These are phyloP conservation scores for Globisporangium nodosum DNA, from an alignment of 352 stramenopile species.

Conservation along the genomic window DNA sequence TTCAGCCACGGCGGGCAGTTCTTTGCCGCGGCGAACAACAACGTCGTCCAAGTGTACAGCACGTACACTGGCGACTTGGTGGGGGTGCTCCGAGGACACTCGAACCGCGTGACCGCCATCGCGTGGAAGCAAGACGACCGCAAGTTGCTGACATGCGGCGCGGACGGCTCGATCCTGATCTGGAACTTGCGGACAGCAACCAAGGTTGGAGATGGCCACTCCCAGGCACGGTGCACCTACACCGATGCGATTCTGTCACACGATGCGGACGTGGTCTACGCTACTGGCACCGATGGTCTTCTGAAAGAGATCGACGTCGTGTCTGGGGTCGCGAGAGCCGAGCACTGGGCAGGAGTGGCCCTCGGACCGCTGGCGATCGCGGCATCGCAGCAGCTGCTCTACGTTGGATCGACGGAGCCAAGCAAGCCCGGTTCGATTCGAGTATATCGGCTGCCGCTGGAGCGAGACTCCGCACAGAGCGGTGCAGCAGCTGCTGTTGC, in stretches of 20 bases:
- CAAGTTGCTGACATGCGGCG: slow-evolving; percentile 66
- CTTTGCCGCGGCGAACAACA: slow-evolving; percentile 87
- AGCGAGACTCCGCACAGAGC: slow-evolving; percentile 32
- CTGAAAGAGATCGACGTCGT: slow-evolving; percentile 88
- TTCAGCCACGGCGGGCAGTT: slow-evolving; percentile 91
- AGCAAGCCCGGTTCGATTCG: slow-evolving; percentile 60
- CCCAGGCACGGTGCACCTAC: slow-evolving; percentile 72
- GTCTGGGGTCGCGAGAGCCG: slow-evolving; percentile 42
- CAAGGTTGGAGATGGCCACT: slow-evolving; percentile 77
- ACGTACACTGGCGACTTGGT: slow-evolving; percentile 78
- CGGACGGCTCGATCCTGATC: slow-evolving; percentile 68
- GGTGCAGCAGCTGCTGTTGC: background rate
- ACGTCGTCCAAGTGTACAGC: slow-evolving; percentile 83
- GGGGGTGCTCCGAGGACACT: slow-evolving; percentile 67
- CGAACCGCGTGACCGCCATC: slow-evolving; percentile 76
- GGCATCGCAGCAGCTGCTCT: slow-evolving; percentile 86
- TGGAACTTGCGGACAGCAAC: slow-evolving; percentile 73
- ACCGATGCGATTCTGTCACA: slow-evolving; percentile 50
- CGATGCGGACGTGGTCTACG: slow-evolving; percentile 76
- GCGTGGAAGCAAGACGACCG: slow-evolving; percentile 76
- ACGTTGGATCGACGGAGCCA: slow-evolving; percentile 78
- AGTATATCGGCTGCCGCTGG: slow-evolving; percentile 65
- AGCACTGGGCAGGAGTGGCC: slow-evolving; percentile 49
- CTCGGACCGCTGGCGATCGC: slow-evolving; percentile 82
- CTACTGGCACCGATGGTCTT: slow-evolving; percentile 86